Conservation (phyloP, 345 rosid genomes). For the Pistacia vera region DNA sequence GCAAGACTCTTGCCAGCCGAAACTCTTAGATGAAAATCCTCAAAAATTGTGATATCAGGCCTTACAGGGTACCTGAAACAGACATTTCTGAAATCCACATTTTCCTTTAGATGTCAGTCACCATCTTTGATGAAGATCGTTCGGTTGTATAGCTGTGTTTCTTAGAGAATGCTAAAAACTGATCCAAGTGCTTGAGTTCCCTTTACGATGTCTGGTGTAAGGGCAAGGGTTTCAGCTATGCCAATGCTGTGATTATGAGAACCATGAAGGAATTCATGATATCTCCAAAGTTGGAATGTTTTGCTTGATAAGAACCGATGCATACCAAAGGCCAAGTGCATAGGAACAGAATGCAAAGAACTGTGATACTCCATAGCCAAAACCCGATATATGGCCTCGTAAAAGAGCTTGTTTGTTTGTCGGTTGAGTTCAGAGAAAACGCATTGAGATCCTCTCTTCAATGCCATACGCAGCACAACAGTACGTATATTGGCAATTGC, state of each 20-base stretch:
- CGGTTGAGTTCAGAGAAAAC: slow-evolving; percentile 53
- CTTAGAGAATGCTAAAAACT: slow-evolving; percentile 67
- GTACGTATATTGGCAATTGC: slow-evolving; percentile 73
- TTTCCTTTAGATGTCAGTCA: slow-evolving; percentile 52
- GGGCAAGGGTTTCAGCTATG: slow-evolving; percentile 85
- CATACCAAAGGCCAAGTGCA: slow-evolving; percentile 90
- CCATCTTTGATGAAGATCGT: slow-evolving; percentile 39
- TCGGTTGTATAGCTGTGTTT: slow-evolving; percentile 50
- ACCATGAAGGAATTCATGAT: slow-evolving; percentile 74
- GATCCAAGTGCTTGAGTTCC: slow-evolving; percentile 82
- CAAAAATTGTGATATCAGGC: slow-evolving; percentile 57
- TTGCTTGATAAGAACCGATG: slow-evolving; percentile 57
- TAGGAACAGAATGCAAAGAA: slow-evolving; percentile 60
- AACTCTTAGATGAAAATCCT: slow-evolving; percentile 48
- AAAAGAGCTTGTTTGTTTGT: slow-evolving; percentile 63
- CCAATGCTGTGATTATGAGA: slow-evolving; percentile 59
- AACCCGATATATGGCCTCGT: slow-evolving; percentile 79
- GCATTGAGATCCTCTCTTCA: slow-evolving; percentile 50
- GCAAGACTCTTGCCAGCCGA: slow-evolving; percentile 71
- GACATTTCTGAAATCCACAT: slow-evolving; percentile 60
- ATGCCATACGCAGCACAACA: slow-evolving; percentile 74
- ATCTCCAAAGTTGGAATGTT: slow-evolving; percentile 54
- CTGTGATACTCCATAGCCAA: slow-evolving; percentile 75
- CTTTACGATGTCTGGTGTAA: slow-evolving; percentile 84
- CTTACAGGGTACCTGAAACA: slow-evolving; percentile 69